phyloP scores from a whole-genome alignment of 306 rosid genomes.

The Citrullus amarus region DNA sequence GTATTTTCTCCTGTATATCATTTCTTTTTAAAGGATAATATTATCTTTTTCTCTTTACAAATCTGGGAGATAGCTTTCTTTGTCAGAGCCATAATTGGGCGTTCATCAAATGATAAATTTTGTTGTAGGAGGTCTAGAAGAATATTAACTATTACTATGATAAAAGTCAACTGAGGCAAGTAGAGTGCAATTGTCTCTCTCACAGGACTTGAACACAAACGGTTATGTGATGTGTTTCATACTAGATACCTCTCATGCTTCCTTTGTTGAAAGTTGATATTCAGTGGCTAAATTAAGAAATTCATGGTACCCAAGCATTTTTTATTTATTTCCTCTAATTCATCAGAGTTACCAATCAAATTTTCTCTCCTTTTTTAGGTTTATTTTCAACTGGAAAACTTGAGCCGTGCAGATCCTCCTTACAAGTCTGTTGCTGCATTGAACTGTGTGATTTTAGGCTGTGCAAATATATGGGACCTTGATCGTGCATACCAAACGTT shows the following conservation, averaged over 20 bases:
- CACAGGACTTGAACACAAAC: not conserved
- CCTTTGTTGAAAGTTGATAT: not conserved
- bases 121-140: not conserved
- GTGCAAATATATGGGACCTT: conserved; percentile 93
- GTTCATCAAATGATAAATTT: not conserved
- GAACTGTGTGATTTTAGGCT: conserved; percentile 76
- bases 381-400: conserved; percentile 82
- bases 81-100: not conserved
- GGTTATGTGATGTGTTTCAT: not conserved
- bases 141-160: not conserved
- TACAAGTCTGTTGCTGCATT: conserved; percentile 85
- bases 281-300: not conserved
- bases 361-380: conserved; percentile 40
- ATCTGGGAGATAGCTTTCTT: not conserved
- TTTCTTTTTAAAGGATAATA: not conserved
- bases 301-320: not conserved
- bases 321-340: not conserved
- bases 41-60: not conserved
- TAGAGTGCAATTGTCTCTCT: not conserved
- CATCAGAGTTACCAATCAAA: conserved; percentile 14
- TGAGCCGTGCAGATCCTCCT: conserved; percentile 59
- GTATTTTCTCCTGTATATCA: not conserved
- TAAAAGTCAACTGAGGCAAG: not conserved
- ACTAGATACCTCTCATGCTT: not conserved
- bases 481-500: conserved; percentile 97